Evolutionary conservation across 75 land plant genomes (phyloP), one percentile per base, ranked within the genome.

Genomic region (Larix kaempferi): DNA sequence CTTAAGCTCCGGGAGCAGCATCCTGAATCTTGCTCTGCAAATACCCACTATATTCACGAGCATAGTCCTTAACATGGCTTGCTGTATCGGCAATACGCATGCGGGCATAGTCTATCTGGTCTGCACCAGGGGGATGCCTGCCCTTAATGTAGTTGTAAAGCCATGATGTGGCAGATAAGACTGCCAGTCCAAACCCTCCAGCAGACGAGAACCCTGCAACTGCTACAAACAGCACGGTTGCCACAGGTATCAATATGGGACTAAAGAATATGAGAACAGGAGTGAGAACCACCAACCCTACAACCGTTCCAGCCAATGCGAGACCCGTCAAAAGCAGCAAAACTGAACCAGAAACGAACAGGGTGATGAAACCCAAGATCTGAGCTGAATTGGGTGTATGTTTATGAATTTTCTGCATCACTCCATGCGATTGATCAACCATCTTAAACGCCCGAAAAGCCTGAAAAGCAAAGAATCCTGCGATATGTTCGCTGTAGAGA

Each of bases 231-330:
- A 84, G 10, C 13, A 58, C 74, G 12, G 83, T 61, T n/a, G 76
- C 83, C 4, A 85, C 88, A 21, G 91, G 91, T 65, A 89, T 87
- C 3, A 89, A 73, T 19, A 89, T 79, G 7, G 91, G 91, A 77
- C 89, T 86, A 81, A 86, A 87, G 56, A 89, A 61, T 23, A 89
- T 27, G 78, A 89, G 80, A 4, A 89, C 52, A 2, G 91, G 91
- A 10, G 85, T 83, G 61, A 80, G 41, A 62, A 86, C 59, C 0
- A 75, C 65, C 4, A 88, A 82, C 11, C 82, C 87, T n/a, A 88
- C 74, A 58, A 84, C 61, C 49, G 82, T 82, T 19, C 82, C 88
- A 21, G 74, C 37, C 33, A 86, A 74, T 0, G 82, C 80, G 44
- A 89, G 29, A 3, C 91, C 91, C 17, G 88, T 66, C 4, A 86